These are phyloP conservation scores for Dactylella cylindrospora DNA, from an alignment of 2,329 filamentous ascomycete genomes.

Conservation along the genomic window DNA sequence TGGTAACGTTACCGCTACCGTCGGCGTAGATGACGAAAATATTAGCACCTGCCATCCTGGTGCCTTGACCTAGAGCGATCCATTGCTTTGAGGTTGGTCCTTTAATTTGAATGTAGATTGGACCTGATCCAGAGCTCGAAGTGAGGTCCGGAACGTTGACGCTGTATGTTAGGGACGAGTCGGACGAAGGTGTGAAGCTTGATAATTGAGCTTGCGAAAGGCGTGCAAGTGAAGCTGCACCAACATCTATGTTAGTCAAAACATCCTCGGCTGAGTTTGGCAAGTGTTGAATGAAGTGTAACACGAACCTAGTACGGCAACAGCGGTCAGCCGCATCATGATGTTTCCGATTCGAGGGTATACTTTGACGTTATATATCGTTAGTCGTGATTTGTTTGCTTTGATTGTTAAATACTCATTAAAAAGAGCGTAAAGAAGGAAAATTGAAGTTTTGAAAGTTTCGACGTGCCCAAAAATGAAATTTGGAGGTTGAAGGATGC, in stretches of 20 bases:
- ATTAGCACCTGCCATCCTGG: conserved; percentile 53
- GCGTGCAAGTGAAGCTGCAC: conserved; percentile 17
- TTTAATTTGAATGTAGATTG: conserved; percentile 29
- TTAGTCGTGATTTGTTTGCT: too few species aligned
- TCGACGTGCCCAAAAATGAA: too few species aligned
- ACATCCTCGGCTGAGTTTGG: too few species aligned
- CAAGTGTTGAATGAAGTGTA: background rate
- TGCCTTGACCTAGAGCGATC: conserved; percentile 55
- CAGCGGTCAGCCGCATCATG: conserved; percentile 15
- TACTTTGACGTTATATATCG: too few species aligned
- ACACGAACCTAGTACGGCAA: conserved; percentile 13
- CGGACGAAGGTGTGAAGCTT: conserved; percentile 13
- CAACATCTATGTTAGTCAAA: conserved; percentile 4
- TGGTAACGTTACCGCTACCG: conserved; percentile 50
- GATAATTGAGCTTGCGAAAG: conserved; percentile 30
- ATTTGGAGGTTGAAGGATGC: too few species aligned
- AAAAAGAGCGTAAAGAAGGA: too few species aligned
- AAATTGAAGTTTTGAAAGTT: too few species aligned
- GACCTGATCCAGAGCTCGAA: conserved; percentile 22
- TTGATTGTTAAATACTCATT: too few species aligned
- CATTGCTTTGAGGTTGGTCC: conserved; percentile 48
- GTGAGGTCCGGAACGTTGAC: conserved; percentile 25
- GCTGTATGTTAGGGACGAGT: conserved; percentile 11
- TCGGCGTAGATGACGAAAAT: conserved; percentile 56
- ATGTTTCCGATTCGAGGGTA: background rate